These are phyloP conservation scores for Cordyceps javanica DNA, from an alignment of 2,329 filamentous ascomycete species.

Conservation along the genomic window DNA sequence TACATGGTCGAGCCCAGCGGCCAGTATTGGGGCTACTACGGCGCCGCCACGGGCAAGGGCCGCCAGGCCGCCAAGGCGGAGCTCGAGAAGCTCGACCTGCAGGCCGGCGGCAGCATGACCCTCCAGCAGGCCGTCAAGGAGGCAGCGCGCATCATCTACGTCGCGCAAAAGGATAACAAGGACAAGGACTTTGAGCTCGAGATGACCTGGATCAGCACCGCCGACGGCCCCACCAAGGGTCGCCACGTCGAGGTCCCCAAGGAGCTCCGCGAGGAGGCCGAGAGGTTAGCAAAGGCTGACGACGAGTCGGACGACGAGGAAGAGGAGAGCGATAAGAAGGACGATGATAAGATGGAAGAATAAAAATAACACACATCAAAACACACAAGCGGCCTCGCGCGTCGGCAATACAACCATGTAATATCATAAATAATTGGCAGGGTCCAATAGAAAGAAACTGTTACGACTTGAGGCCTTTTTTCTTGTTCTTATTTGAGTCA, in stretches of 20 bases:
- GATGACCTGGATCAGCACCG: slow-evolving; percentile 93
- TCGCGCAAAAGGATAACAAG: slow-evolving; percentile 98
- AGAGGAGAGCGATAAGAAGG: slow-evolving; percentile 53
- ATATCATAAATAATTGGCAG: slow-evolving; percentile 25
- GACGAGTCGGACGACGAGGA: slow-evolving; percentile 85
- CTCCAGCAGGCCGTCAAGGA: slow-evolving; percentile 89
- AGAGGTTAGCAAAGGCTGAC: slow-evolving; percentile 84
- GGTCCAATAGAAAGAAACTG: background rate
- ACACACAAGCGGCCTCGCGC: background rate
- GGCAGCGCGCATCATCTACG: slow-evolving; percentile 93
- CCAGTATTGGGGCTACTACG: slow-evolving; percentile 98
- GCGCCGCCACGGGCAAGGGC: slow-evolving; percentile 93
- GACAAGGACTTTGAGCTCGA: slow-evolving; percentile 99
- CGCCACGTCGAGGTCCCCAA: slow-evolving; percentile 90
- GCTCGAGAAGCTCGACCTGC: slow-evolving; percentile 92
- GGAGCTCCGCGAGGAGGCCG: slow-evolving; percentile 83
- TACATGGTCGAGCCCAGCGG: slow-evolving; percentile 99
- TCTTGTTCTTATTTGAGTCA: slow-evolving; percentile 17
- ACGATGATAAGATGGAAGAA: slow-evolving; percentile 84
- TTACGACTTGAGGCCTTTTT: slow-evolving; percentile 25
- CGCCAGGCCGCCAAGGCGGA: slow-evolving; percentile 96
- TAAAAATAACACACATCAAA: slow-evolving; percentile 36
- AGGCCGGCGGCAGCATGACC: slow-evolving; percentile 66
- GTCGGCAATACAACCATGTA: slow-evolving; percentile 23
- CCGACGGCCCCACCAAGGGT: slow-evolving; percentile 84